These are phyloP conservation scores for Aspergillus neotritici DNA, from an alignment of 2,329 filamentous ascomycete genomes.

Conservation along the genomic window DNA sequence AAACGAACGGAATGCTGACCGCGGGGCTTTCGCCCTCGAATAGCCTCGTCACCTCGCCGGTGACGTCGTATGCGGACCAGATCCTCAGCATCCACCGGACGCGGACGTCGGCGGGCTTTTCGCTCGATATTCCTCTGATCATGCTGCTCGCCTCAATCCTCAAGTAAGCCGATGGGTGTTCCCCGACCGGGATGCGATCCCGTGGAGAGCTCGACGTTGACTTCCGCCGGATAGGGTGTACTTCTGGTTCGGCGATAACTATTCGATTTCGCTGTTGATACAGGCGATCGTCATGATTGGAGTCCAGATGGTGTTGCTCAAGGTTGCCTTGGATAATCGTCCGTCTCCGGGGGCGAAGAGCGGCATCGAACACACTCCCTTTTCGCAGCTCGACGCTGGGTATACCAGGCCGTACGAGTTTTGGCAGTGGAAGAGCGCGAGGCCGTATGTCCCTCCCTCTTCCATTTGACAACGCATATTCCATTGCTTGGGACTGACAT, in stretches of 20 bases:
- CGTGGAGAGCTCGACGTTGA: conserved; percentile 1
- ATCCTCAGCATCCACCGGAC: conserved; percentile 59
- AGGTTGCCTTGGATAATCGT: conserved; percentile 56
- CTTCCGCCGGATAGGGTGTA: conserved; percentile 45
- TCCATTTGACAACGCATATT: neutral
- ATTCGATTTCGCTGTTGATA: conserved; percentile 53
- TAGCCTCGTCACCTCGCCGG: conserved; percentile 56
- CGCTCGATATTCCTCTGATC: conserved; percentile 61
- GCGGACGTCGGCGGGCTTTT: conserved; percentile 58
- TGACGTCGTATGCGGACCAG: conserved; percentile 63
- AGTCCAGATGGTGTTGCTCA: conserved; percentile 54
- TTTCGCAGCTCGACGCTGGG: conserved; percentile 21
- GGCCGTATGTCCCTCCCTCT: conserved; percentile 41
- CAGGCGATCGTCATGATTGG: conserved; percentile 57
- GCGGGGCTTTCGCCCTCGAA: neutral
- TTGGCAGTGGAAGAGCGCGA: conserved; percentile 56
- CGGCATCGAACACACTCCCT: conserved; percentile 39
- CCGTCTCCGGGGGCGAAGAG: conserved; percentile 37
- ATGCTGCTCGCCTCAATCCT: conserved; percentile 61
- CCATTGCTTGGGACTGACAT: neutral
- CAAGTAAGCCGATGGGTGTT: conserved; percentile 42
- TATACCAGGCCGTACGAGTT: conserved; percentile 53
- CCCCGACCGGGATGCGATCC: neutral
- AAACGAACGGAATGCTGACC: conserved; percentile 10
- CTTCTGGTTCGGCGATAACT: conserved; percentile 61